Evolutionary conservation across 768 basidiomycete species (phyloP), one percentile per base, ranked within the genome.

Genomic region (Phaeolepiota aurea): DNA sequence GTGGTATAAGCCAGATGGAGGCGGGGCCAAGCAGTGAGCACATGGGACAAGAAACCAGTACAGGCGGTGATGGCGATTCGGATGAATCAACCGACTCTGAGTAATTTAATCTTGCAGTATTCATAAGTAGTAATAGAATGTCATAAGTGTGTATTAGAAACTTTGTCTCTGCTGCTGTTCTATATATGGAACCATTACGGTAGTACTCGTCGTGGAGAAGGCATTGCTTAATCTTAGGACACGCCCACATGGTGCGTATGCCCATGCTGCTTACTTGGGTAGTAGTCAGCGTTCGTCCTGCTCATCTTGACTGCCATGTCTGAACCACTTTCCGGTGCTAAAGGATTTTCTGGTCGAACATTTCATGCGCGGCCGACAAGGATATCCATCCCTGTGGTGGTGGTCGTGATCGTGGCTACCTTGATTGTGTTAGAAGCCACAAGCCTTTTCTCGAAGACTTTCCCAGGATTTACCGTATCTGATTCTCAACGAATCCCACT

Each of bases 11-110:
- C 55, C 44, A 38, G 15, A 41, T 48, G 30, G 56, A 52, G 42
- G 54, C 57, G 18, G 63, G 63, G 19, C 51, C 62, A 12, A 68
- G 63, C 44, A 61, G 49, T 25, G 55, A 53, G 1, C 54, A 19
- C 15, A n/a, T 5, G n/a, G 12, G 33, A n/a, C 9, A n/a, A 9
- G 18, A 19, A 5, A 9, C 9, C 33, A n/a, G 33, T 5, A 5
- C 18, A n/a, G 11, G 18, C 12, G 40, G 38, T 38, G 36, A 22
- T 15, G 31, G 19, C 2, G 48, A 49, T 22, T 42, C 44, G 3
- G 45, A 41, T 37, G 33, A 35, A 5, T 35, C 12, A 35, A 5
- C 7, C 7, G 7, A 28, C n/a, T 7, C n/a, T 28, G 7, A 28
- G 7, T n/a, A 28, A 28, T 7, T 28, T 28, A 28, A 7, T n/a